Conservation (phyloP, 2,329 filamentous ascomycete genomes). For the Stachybotrys chlorohalonatus region DNA sequence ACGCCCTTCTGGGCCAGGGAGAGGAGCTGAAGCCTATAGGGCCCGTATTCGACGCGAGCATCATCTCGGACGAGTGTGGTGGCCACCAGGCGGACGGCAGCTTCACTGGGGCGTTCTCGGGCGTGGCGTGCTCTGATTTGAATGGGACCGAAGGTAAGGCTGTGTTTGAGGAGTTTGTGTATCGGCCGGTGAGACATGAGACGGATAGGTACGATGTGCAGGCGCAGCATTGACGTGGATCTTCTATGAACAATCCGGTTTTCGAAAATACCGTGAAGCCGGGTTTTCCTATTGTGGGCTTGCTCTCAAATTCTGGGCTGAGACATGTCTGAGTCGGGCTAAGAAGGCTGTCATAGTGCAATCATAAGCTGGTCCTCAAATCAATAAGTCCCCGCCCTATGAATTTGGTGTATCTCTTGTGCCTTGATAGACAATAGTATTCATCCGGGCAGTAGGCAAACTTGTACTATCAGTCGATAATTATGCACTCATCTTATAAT, state of each 20-base stretch:
- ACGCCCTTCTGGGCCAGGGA: slow-evolving; percentile 34
- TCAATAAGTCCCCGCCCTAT: background rate
- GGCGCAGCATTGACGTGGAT: background rate
- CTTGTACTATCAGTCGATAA: too few species aligned
- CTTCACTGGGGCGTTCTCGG: slow-evolving; percentile 54
- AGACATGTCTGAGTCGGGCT: background rate
- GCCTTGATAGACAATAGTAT: too few species aligned
- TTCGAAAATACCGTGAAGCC: too few species aligned
- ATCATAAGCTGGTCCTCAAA: background rate
- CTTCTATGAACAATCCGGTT: background rate
- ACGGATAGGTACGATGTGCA: slow-evolving; percentile 38
- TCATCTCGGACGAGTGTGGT: slow-evolving; percentile 54
- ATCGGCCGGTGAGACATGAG: slow-evolving; percentile 35
- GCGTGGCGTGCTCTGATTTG: slow-evolving; percentile 45
- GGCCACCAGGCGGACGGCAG: slow-evolving; percentile 52
- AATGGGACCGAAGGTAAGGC: slow-evolving; percentile 40
- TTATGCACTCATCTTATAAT: too few species aligned
- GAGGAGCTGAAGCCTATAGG: slow-evolving; percentile 37
- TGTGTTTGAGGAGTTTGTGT: slow-evolving; percentile 42
- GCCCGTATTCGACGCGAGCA: slow-evolving; percentile 47
- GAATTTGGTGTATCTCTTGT: too few species aligned
- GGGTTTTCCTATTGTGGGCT: too few species aligned
- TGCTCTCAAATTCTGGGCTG: too few species aligned
- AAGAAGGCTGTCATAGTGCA: background rate
- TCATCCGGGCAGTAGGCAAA: too few species aligned